These are phyloP conservation scores for Pleurotus ostreatus DNA, from an alignment of 768 basidiomycete genomes.

Conservation along the genomic window DNA sequence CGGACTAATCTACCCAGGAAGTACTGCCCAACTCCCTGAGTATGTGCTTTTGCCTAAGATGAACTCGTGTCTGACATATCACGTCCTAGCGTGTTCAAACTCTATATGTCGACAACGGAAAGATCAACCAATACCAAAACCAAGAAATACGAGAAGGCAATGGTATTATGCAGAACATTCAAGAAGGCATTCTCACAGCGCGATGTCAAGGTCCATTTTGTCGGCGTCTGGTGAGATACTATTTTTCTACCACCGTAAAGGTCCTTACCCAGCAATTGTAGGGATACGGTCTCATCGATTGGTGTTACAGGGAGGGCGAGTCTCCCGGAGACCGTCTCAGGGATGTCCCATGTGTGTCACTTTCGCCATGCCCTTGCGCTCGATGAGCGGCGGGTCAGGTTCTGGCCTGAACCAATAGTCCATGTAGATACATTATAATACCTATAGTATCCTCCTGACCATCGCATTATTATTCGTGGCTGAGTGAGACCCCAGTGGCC, in stretches of 20 bases:
- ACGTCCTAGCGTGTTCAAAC: too few relatives aligned
- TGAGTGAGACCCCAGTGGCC: too few relatives aligned
- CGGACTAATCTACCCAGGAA: conserved; percentile 37
- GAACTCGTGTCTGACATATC: too few relatives aligned
- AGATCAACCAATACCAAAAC: not conserved
- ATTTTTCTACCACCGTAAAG: too few relatives aligned
- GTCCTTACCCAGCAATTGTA: conserved; percentile 9
- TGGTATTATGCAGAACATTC: conserved; percentile 15
- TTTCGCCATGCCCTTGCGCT: conserved; percentile 45
- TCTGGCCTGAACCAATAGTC: conserved; percentile 23
- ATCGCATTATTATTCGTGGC: too few relatives aligned
- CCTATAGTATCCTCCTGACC: too few relatives aligned
- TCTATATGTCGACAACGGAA: not conserved
- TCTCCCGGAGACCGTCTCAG: conserved; percentile 25
- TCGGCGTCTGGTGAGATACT: conserved; percentile 34
- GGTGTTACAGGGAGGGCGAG: conserved; percentile 25
- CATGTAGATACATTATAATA: too few relatives aligned
- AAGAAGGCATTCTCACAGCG: conserved; percentile 16
- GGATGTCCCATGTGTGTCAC: conserved; percentile 29
- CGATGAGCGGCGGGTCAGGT: conserved; percentile 44
- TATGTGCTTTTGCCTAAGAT: not conserved
- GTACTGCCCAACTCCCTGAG: conserved; percentile 35
- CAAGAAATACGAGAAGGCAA: not conserved
- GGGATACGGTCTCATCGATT: conserved; percentile 47
- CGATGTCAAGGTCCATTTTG: conserved; percentile 36